Percentiles rank a stretch among this genome's conserved stretches.
Conservation (phyloP, 805 yeast genomes). For the Yarrowia divulgata region DNA sequence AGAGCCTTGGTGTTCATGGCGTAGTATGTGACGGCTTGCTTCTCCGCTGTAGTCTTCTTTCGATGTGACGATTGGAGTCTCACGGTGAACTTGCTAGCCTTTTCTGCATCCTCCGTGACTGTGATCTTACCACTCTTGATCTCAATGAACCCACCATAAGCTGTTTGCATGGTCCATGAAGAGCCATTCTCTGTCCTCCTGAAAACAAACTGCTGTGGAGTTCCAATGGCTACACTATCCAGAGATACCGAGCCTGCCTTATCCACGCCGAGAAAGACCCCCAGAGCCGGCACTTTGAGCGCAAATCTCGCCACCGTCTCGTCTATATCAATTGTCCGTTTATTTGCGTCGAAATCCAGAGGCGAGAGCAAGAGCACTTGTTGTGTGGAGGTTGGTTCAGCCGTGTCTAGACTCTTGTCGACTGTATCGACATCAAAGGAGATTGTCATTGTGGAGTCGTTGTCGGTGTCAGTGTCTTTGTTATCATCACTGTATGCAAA, state of each 20-base stretch:
- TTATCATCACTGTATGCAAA: background rate
- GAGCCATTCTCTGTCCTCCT: conserved; percentile 38
- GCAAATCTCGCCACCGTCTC: conserved; percentile 43
- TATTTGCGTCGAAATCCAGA: conserved; percentile 41
- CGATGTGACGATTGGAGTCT: conserved; percentile 46
- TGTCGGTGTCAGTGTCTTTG: background rate
- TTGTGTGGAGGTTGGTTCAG: conserved; percentile 49
- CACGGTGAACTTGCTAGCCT: conserved; percentile 42
- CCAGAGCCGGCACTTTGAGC: conserved; percentile 47
- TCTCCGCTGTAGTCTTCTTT: conserved; percentile 40
- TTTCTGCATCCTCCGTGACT: conserved; percentile 42
- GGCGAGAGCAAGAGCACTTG: conserved; percentile 50
- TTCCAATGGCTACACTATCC: conserved; percentile 51
- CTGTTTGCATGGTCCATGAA: conserved; percentile 45
- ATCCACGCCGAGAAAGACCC: conserved; percentile 47
- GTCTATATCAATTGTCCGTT: conserved; percentile 34
- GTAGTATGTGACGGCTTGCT: conserved; percentile 27
- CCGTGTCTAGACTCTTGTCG: conserved; percentile 26
- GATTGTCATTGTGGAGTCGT: background rate
- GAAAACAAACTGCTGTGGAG: conserved; percentile 47
- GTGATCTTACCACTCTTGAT: conserved; percentile 42
- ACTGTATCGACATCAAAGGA: conserved; percentile 43
- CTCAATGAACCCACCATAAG: conserved; percentile 41
- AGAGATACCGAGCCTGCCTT: conserved; percentile 45
- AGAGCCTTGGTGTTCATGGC: conserved; percentile 42